Conservation (phyloP, 1,139 yeast genomes). For the Saccharomyces hybrid region DNA sequence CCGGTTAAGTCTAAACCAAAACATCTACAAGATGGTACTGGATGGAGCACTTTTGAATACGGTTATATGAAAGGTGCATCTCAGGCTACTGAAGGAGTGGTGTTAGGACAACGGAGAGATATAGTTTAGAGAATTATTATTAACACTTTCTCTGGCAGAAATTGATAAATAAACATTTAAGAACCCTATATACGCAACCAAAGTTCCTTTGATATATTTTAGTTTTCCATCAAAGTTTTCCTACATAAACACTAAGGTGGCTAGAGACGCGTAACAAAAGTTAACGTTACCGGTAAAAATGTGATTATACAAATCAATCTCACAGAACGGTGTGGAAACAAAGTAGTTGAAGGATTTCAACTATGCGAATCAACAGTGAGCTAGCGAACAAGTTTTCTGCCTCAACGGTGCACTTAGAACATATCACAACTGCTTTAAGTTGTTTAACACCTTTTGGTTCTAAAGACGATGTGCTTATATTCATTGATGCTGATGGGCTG, state of each 20-base stretch:
- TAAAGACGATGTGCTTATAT: slow-evolving; percentile 29
- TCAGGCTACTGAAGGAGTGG: slow-evolving; percentile 45
- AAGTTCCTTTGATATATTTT: not conserved
- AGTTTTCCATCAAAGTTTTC: not conserved
- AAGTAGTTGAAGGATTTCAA: not conserved
- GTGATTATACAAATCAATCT: not conserved
- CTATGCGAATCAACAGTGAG: not conserved
- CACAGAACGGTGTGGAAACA: not conserved
- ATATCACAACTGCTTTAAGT: slow-evolving; percentile 29
- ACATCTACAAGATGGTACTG: slow-evolving; percentile 32
- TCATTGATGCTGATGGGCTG: slow-evolving; percentile 34
- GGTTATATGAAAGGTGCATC: slow-evolving; percentile 52
- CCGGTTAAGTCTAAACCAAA: slow-evolving; percentile 28
- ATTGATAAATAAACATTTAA: not conserved
- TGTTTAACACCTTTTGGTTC: slow-evolving; percentile 30
- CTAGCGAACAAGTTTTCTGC: slow-evolving; percentile 22
- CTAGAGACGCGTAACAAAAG: not conserved
- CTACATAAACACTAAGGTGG: not conserved
- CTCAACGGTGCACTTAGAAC: slow-evolving; percentile 31
- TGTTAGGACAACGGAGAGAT: slow-evolving; percentile 44
- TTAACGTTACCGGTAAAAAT: not conserved
- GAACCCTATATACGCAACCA: too few species aligned
- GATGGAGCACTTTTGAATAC: slow-evolving; percentile 53
- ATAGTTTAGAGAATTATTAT: slow-evolving; percentile 24
- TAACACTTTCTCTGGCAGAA: not conserved